Conservation (phyloP, 306 rosid species). For the Ormosia emarginata region DNA sequence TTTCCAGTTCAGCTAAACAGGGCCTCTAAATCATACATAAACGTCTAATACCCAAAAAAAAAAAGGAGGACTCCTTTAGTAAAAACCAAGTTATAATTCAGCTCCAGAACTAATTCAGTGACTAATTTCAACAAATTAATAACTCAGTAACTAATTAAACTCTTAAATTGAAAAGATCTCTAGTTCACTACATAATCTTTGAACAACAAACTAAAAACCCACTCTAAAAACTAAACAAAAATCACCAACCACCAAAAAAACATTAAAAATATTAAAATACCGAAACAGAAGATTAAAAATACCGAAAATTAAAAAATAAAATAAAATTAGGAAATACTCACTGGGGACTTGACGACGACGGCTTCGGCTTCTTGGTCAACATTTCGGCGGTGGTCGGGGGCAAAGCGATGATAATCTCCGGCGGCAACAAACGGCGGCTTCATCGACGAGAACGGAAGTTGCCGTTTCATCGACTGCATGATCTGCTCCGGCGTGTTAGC, state of each 20-base stretch:
- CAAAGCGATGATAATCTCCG: conserved; percentile 80
- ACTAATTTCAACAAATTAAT: conserved; percentile 25
- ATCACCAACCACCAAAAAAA: not conserved
- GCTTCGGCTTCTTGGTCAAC: conserved; percentile 53
- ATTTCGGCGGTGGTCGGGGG: conserved; percentile 49
- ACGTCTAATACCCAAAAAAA: not conserved
- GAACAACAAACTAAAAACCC: conserved; percentile 13
- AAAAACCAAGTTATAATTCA: conserved; percentile 11
- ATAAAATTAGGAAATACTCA: conserved; percentile 25
- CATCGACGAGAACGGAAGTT: conserved; percentile 69
- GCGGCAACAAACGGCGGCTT: conserved; percentile 73
- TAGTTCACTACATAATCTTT: conserved; percentile 16
- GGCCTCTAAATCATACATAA: not conserved
- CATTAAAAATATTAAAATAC: not conserved
- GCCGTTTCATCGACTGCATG: conserved; percentile 64
- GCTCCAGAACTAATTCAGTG: conserved; percentile 24
- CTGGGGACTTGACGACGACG: conserved; percentile 63
- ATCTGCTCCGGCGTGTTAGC: conserved; percentile 49
- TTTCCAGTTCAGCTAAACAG: not conserved
- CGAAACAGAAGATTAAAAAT: not conserved
- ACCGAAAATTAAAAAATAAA: not conserved
- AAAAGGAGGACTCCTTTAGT: not conserved
- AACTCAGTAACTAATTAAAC: conserved; percentile 17
- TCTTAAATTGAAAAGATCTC: conserved; percentile 41
- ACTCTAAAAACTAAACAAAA: not conserved